Evolutionary conservation across 2,329 filamentous ascomycete species (phyloP).

Genomic region (Cladobotryum protrusum): DNA sequence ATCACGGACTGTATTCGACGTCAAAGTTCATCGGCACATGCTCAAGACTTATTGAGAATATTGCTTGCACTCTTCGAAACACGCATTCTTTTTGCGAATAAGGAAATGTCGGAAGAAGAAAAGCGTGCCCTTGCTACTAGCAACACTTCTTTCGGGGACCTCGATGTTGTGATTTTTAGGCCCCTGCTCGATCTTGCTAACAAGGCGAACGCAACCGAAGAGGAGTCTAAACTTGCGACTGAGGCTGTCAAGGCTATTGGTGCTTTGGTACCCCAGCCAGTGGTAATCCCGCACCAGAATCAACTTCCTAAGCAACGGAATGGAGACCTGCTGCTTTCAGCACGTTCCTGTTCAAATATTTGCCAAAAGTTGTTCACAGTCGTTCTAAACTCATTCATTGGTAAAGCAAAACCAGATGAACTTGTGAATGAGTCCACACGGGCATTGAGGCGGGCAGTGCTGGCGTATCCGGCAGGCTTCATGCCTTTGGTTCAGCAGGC

Average conservation of each 20-base stretch:
- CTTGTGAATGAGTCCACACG: slow-evolving; percentile 37
- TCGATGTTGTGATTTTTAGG: slow-evolving; percentile 15
- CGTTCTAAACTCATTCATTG: slow-evolving; percentile 18
- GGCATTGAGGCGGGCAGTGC: slow-evolving; percentile 34
- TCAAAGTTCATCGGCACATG: slow-evolving; percentile 44
- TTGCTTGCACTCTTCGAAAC: slow-evolving; percentile 46
- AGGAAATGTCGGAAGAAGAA: slow-evolving; percentile 29
- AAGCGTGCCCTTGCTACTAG: slow-evolving; percentile 31
- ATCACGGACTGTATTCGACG: slow-evolving; percentile 46
- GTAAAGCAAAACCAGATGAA: slow-evolving; percentile 24
- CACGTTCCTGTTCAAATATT: slow-evolving; percentile 31
- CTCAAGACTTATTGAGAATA: slow-evolving; percentile 45
- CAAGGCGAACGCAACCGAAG: slow-evolving; percentile 24
- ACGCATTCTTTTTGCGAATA: slow-evolving; percentile 33
- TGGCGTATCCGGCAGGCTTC: slow-evolving; percentile 31
- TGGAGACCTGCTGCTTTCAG: slow-evolving; percentile 27
- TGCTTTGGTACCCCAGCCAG: slow-evolving; percentile 36
- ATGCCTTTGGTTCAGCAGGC: slow-evolving; percentile 25
- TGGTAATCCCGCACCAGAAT: background rate
- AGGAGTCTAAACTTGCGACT: slow-evolving; percentile 35
- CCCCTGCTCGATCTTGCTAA: too few relatives aligned
- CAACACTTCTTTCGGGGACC: slow-evolving; percentile 31
- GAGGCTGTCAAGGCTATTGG: slow-evolving; percentile 42
- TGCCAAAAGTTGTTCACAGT: slow-evolving; percentile 30
- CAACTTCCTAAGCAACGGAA: slow-evolving; percentile 1